A percentile compares a stretch with the other conserved stretches of the same genome.
Evolutionary conservation across 345 rosid species (phyloP).

Genomic region (Conringia planisiliqua): DNA sequence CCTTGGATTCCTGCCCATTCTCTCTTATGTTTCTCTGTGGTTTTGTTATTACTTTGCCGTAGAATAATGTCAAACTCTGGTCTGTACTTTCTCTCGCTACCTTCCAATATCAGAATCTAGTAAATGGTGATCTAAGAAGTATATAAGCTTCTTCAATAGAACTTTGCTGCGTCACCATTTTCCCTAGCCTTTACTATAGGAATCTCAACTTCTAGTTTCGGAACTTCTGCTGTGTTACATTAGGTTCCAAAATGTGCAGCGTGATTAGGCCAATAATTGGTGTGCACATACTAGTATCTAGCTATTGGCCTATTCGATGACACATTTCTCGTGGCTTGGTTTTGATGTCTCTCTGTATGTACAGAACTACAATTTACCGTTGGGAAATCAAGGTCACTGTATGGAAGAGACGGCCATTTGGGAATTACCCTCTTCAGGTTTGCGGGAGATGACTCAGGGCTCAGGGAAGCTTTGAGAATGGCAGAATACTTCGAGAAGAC

Average conservation of each 20-base stretch:
- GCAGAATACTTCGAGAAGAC: conserved; percentile 79
- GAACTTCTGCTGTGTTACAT: conserved; percentile 5
- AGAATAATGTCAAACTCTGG: conserved; percentile 2
- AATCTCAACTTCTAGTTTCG: conserved; percentile 8
- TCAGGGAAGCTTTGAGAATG: conserved; percentile 71
- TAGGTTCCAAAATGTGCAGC: conserved; percentile 8
- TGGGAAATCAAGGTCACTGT: conserved; percentile 85
- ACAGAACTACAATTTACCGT: conserved; percentile 79
- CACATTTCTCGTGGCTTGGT: conserved; percentile 16
- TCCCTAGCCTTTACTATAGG: background rate
- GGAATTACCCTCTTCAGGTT: conserved; percentile 77
- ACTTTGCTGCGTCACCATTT: conserved; percentile 5
- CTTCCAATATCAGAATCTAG: conserved; percentile 6
- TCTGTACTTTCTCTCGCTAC: conserved; percentile 1
- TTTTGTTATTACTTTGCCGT: background rate
- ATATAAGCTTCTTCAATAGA: background rate
- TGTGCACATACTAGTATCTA: conserved; percentile 9
- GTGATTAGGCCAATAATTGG: conserved; percentile 23
- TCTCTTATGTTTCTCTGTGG: background rate
- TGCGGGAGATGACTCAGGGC: conserved; percentile 61
- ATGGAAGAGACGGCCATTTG: conserved; percentile 91
- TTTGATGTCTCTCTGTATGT: conserved; percentile 29
- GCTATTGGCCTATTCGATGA: conserved; percentile 12
- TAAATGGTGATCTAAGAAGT: conserved; percentile 8
- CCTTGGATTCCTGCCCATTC: conserved; percentile 9